phyloP scores from a whole-genome alignment of 495 filamentous ascomycete genomes.

The Hypoxylon rickii region DNA sequence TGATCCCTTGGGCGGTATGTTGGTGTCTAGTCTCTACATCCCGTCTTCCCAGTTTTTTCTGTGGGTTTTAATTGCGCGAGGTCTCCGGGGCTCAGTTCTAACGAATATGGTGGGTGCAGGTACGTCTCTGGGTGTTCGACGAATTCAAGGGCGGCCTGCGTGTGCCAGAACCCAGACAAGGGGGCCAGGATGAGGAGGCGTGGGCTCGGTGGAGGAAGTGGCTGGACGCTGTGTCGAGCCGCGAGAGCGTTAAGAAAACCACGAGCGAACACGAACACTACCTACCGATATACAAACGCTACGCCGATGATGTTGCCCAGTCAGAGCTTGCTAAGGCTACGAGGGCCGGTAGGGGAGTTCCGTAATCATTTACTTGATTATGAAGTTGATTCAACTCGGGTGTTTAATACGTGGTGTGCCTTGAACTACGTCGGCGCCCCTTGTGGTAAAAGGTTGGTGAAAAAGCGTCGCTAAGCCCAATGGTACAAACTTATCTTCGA shows the following conservation, averaged over 20 bases:
- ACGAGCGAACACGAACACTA: constrained; percentile 60
- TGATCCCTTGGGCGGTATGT: constrained; percentile 59
- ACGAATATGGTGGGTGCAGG: not conserved
- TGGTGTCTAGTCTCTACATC: not conserved
- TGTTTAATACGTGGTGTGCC: too few relatives aligned
- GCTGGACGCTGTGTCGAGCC: constrained; percentile 51
- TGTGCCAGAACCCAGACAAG: constrained; percentile 49
- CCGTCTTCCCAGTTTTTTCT: not conserved
- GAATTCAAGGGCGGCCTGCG: constrained; percentile 63
- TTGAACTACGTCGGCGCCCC: too few relatives aligned
- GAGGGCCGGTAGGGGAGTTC: constrained; percentile 36
- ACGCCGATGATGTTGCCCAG: constrained; percentile 65
- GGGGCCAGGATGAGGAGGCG: constrained; percentile 51
- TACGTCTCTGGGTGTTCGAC: constrained; percentile 65
- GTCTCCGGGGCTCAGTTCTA: too few relatives aligned
- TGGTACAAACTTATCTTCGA: too few relatives aligned
- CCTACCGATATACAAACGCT: constrained; percentile 62
- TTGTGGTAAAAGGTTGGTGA: too few relatives aligned
- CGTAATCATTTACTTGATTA: constrained; percentile 10
- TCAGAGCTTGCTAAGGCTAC: constrained; percentile 67
- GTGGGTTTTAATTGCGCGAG: too few relatives aligned
- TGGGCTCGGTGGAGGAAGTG: constrained; percentile 63
- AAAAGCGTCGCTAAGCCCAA: too few relatives aligned
- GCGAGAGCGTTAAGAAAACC: constrained; percentile 59
- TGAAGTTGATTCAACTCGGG: too few relatives aligned